Conservation (phyloP, 257 asterid species). For the Nyctanthes arbortristis region DNA sequence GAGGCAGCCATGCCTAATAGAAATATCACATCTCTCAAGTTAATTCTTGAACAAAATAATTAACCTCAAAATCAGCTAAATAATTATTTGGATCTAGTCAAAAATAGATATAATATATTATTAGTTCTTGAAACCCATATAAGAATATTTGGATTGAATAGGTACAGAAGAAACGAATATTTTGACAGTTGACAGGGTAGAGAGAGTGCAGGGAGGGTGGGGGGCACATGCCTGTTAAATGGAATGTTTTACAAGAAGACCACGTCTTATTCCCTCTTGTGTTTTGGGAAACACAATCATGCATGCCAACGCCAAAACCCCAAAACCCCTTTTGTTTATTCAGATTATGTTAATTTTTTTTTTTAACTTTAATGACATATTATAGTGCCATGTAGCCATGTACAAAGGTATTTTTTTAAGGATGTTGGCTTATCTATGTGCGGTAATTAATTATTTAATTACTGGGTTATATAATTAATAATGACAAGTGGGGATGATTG, state of each 20-base stretch:
- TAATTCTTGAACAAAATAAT: no score
- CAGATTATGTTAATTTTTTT: no score
- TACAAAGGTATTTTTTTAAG: not conserved
- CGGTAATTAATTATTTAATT: no score
- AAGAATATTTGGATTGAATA: not conserved
- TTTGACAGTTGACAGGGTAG: slow-evolving; percentile 39
- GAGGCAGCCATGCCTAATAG: slow-evolving; percentile 27
- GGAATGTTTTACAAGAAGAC: slow-evolving; percentile 41
- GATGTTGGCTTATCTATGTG: no score
- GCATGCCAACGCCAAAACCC: slow-evolving; percentile 56
- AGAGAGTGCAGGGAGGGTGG: slow-evolving; percentile 71
- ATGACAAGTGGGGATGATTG: no score
- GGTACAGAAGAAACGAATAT: no score
- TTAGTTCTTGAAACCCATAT: not conserved
- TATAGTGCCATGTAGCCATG: slow-evolving; percentile 8
- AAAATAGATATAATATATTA: no score
- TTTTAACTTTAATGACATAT: slow-evolving; percentile 20
- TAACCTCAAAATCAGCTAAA: not conserved
- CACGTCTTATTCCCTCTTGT: slow-evolving; percentile 38
- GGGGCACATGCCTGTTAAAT: slow-evolving; percentile 66
- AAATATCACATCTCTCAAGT: not conserved
- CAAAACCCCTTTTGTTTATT: slow-evolving; percentile 32
- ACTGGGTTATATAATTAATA: no score
- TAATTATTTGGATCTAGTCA: no score
- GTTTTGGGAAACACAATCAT: slow-evolving; percentile 69